Evolutionary conservation across 331 rosid species (phyloP).

Genomic region (Saraca asoca): DNA sequence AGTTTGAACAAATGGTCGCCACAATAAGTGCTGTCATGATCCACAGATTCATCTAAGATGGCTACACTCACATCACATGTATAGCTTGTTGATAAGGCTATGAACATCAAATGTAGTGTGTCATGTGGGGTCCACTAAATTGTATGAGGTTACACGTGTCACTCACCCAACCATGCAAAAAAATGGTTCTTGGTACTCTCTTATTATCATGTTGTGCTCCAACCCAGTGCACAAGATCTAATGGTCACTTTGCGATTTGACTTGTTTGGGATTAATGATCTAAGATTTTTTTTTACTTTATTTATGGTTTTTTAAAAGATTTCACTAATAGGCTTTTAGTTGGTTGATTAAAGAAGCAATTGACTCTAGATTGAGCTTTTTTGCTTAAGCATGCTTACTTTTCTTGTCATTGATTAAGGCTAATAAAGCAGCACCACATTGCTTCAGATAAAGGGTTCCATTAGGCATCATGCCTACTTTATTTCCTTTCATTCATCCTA

Average conservation of each 20-base stretch:
- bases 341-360: slow-evolving; percentile 36
- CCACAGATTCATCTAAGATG: slow-evolving; percentile 35
- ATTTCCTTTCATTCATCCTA: background rate
- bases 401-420: slow-evolving; percentile 24
- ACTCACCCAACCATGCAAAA: slow-evolving; percentile 32
- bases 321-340: background rate
- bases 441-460: slow-evolving; percentile 18
- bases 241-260: slow-evolving; percentile 51
- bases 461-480: slow-evolving; percentile 40
- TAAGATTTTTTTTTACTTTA: background rate
- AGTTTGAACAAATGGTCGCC: slow-evolving; percentile 36
- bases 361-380: slow-evolving; percentile 21
- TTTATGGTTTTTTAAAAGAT: slow-evolving; percentile 24
- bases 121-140: slow-evolving; percentile 31
- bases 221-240: slow-evolving; percentile 37
- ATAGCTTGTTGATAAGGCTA: slow-evolving; percentile 32
- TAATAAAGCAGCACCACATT: background rate
- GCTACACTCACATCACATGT: slow-evolving; percentile 38
- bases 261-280: slow-evolving; percentile 28
- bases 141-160: slow-evolving; percentile 37
- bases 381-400: background rate
- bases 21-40: slow-evolving; percentile 40
- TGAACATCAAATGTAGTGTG: slow-evolving; percentile 16
- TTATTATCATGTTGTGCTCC: slow-evolving; percentile 20
- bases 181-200: slow-evolving; percentile 23